A percentile compares a stretch with the other conserved stretches of the same genome.
Conservation (phyloP, 495 filamentous ascomycete species). For the Aspergillus ostianus region DNA sequence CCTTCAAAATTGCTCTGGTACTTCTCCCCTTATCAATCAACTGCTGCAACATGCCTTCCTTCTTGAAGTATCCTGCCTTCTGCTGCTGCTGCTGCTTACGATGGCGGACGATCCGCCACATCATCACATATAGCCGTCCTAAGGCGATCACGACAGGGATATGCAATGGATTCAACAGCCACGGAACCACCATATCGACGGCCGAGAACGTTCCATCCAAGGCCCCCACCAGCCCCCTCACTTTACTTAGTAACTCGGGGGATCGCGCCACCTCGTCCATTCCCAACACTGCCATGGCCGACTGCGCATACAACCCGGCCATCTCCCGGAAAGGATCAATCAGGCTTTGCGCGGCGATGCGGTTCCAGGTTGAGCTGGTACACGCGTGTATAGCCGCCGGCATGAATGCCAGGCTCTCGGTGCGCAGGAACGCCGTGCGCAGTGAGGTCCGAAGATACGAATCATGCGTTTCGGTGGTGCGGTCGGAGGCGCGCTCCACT, state of each 20-base stretch:
- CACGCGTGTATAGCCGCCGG: conserved; percentile 3
- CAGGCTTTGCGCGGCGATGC: background rate
- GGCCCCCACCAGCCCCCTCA: background rate
- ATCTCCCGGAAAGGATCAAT: conserved; percentile 7
- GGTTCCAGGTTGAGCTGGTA: conserved; percentile 1
- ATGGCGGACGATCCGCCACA: conserved; percentile 2
- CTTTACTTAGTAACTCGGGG: background rate
- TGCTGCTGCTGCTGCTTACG: conserved; percentile 1
- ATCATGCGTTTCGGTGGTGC: background rate
- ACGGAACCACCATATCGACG: conserved; percentile 3
- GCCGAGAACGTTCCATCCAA: conserved; percentile 4
- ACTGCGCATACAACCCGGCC: background rate
- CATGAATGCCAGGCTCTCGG: background rate
- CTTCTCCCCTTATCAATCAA: background rate
- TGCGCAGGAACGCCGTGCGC: conserved; percentile 3
- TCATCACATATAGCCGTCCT: conserved; percentile 1
- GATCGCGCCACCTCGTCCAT: background rate
- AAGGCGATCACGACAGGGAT: background rate
- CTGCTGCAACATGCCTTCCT: background rate
- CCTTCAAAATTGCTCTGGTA: conserved; percentile 2
- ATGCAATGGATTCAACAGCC: conserved; percentile 6
- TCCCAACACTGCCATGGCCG: background rate
- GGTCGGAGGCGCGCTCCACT: background rate
- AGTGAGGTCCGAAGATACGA: background rate
- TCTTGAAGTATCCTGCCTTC: background rate